phyloP scores from a whole-genome alignment of 495 filamentous ascomycete species.

The Podospora didyma region DNA sequence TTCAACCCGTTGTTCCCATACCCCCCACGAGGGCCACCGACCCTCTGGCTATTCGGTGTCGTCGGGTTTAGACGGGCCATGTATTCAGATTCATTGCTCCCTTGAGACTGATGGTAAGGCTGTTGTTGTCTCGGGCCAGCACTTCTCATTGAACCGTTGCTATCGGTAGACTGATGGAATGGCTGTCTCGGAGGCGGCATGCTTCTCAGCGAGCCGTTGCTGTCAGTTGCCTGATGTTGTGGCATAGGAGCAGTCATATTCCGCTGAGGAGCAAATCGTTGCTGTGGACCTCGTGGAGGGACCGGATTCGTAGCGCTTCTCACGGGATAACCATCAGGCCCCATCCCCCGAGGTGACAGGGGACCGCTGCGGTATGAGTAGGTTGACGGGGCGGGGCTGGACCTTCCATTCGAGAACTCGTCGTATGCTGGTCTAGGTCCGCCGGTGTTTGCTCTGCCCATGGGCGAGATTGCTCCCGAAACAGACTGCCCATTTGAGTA shows the following conservation, averaged over 20 bases:
- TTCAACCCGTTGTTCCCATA: slow-evolving; percentile 33
- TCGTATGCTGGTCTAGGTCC: slow-evolving; percentile 14
- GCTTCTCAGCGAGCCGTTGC: slow-evolving; percentile 13
- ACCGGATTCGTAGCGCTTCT: slow-evolving; percentile 38
- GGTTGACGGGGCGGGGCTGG: slow-evolving; percentile 37
- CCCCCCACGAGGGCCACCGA: slow-evolving; percentile 8
- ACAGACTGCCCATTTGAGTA: slow-evolving; percentile 30
- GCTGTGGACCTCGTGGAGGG: slow-evolving; percentile 22
- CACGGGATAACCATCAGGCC: slow-evolving; percentile 27
- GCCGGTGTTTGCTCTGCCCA: slow-evolving; percentile 3
- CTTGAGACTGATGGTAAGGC: slow-evolving; percentile 14
- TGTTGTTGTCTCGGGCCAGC: slow-evolving; percentile 7
- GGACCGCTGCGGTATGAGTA: slow-evolving; percentile 29
- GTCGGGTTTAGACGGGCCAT: slow-evolving; percentile 10
- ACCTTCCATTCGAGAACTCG: slow-evolving; percentile 28
- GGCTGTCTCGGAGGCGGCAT: slow-evolving; percentile 2
- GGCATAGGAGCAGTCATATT: slow-evolving; percentile 50
- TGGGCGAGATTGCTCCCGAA: slow-evolving; percentile 7
- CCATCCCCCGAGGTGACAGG: slow-evolving; percentile 25
- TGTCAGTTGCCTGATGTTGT: slow-evolving; percentile 20
- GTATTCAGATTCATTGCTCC: slow-evolving; percentile 8
- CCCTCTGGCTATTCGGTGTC: slow-evolving; percentile 21
- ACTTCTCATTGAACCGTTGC: slow-evolving; percentile 28
- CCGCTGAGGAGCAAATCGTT: slow-evolving; percentile 36
- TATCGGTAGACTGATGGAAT: slow-evolving; percentile 20